These are phyloP conservation scores for Rubroshorea leprosula DNA, from an alignment of 345 rosid genomes.

Conservation along the genomic window DNA sequence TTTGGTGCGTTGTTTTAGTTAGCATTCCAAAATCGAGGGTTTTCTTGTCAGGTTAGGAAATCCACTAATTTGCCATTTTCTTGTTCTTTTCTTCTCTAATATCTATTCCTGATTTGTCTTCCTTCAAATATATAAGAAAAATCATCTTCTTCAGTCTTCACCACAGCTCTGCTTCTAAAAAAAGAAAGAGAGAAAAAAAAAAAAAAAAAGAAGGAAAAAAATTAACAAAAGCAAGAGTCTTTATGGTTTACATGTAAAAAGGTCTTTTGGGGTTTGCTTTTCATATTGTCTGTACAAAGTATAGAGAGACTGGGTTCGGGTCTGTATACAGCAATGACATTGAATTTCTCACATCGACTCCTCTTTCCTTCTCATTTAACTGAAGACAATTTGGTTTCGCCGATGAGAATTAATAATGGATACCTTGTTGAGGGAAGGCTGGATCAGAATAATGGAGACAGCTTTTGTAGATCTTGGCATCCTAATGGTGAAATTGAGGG, in stretches of 20 bases:
- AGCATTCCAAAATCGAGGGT: constrained; percentile 40
- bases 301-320: constrained; percentile 17
- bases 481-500: constrained; percentile 39
- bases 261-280: constrained; percentile 19
- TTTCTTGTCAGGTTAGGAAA: constrained; percentile 24
- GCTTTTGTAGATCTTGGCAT: constrained; percentile 34
- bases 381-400: constrained; percentile 62
- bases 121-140: neutral
- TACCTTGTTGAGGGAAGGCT: constrained; percentile 44
- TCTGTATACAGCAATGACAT: constrained; percentile 48
- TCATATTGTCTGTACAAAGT: constrained; percentile 10
- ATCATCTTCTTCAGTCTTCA: neutral
- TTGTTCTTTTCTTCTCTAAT: neutral
- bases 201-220: constrained; percentile 4
- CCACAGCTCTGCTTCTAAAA: neutral
- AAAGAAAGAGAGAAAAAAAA: neutral
- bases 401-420: constrained; percentile 65
- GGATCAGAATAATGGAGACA: constrained; percentile 40
- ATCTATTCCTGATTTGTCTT: neutral
- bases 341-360: constrained; percentile 78
- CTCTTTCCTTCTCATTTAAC: constrained; percentile 50
- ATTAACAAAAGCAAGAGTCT: neutral
- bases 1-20: constrained; percentile 40
- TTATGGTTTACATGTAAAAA: constrained; percentile 2
- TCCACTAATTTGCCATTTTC: neutral